Base-by-base conservation (phyloP, 1,139 yeast species). In the Candida dubliniensis region DNA sequence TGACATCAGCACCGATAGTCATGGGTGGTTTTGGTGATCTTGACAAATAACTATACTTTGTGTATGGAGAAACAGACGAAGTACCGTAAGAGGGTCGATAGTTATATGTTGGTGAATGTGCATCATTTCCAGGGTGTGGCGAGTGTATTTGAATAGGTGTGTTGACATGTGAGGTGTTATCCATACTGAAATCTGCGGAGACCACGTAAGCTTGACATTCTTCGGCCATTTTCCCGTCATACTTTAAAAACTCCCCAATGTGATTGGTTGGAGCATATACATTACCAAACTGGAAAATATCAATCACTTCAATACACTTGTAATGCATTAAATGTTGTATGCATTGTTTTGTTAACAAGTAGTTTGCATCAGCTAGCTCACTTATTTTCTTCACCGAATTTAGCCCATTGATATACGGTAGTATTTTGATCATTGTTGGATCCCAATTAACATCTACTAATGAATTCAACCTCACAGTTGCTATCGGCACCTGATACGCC, bases 381-480 rank as follows among this genome's bases (percentile, higher is more conserved):
- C 96, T 81, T 34, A 95, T 91, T 47, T 79, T 77, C 34, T 81
- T 76, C 14, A 93, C 81, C 2, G 95, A 87, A 59, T 93, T 91
- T 40, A 90, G 73, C 1, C 99, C 99, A 58, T 95, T 81, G 38
- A 93, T 88, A 54, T 74, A 86, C 0, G 97, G 96, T 11, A 89
- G 67, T 30, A 93, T 87, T 52, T 86, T 85, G 36, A 89, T 72
- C 95, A 93, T 86, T 2, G 98, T 93, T 1, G 98, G 97, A 60
- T 93, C 99, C 98, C 99, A 93, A 55, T 87, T 87, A 6, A 86
- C 86, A 63, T 93, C 99, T 30, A 88, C 83, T 51, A 93, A 70
- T 31, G 79, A 71, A 33, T 75, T 74, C 31, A 91, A 66, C 44
- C 83, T 81, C 1, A 91, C 96, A 0, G 93, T 84, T 4, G 95